Percentiles rank a stretch among this genome's conserved stretches.
These are phyloP conservation scores for Adansonia digitata DNA, from an alignment of 345 rosid species.

Conservation along the genomic window DNA sequence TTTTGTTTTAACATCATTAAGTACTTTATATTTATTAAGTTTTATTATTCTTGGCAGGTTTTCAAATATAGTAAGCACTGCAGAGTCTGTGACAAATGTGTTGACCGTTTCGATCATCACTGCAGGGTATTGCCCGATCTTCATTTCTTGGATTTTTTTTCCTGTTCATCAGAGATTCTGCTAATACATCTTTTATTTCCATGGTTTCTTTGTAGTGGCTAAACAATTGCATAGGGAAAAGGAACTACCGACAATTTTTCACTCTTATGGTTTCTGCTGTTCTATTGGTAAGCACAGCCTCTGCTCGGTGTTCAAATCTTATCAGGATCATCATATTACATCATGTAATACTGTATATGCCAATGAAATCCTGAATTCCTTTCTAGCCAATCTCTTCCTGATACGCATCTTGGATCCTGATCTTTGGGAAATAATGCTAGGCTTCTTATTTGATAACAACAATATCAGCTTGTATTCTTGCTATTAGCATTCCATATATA, in stretches of 20 bases:
- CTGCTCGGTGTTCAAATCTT: conserved; percentile 17
- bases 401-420: background rate
- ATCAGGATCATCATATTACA: conserved; percentile 6
- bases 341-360: background rate
- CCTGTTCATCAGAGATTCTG: background rate
- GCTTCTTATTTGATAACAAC: background rate
- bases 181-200: conserved; percentile 13
- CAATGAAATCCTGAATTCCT: background rate
- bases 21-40: background rate
- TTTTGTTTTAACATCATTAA: background rate
- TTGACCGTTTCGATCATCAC: conserved; percentile 89
- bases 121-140: conserved; percentile 67
- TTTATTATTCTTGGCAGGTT: conserved; percentile 47
- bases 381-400: background rate
- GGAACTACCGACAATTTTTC: conserved; percentile 87
- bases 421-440: background rate
- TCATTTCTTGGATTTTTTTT: conserved; percentile 5
- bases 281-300: conserved; percentile 60
- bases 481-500: background rate
- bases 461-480: background rate
- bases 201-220: conserved; percentile 67
- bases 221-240: conserved; percentile 88
- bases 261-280: conserved; percentile 83
- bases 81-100: conserved; percentile 95
- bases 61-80: conserved; percentile 97